A percentile compares a stretch with the other conserved stretches of the same genome.
Conservation (phyloP, 805 yeast genomes). For the Yarrowia osloensis region DNA sequence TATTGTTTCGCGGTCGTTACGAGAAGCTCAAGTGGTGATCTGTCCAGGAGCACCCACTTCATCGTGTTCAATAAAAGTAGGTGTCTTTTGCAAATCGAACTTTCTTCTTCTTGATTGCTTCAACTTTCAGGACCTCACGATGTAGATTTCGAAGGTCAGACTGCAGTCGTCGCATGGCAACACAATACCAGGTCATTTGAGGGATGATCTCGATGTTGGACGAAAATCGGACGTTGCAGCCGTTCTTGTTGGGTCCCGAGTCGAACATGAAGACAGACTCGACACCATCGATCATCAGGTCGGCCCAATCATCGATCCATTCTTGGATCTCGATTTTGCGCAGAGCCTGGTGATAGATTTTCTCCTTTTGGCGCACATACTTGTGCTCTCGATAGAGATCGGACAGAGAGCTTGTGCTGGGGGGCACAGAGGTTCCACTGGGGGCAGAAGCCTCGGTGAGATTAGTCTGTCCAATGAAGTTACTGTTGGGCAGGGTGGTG, state of each 20-base stretch:
- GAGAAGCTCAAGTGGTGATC: too few relatives aligned
- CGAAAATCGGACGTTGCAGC: slow-evolving; percentile 21
- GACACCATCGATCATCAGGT: slow-evolving; percentile 2
- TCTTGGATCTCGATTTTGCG: slow-evolving; percentile 13
- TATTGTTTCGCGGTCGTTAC: too few relatives aligned
- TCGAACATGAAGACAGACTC: background rate
- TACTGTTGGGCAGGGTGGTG: slow-evolving; percentile 20
- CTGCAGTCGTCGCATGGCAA: background rate
- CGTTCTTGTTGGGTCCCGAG: slow-evolving; percentile 6
- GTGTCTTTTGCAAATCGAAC: slow-evolving; percentile 12
- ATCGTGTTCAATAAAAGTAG: background rate
- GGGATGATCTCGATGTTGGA: background rate
- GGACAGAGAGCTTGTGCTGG: background rate
- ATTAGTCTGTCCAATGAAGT: slow-evolving; percentile 1
- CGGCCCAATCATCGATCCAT: slow-evolving; percentile 25
- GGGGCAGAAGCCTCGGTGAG: background rate
- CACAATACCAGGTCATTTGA: background rate
- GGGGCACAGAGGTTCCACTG: slow-evolving; percentile 3
- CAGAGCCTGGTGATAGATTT: background rate
- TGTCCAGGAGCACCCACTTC: too few relatives aligned
- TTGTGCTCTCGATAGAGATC: slow-evolving; percentile 13
- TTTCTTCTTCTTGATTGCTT: slow-evolving; percentile 4
- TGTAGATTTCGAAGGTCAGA: background rate
- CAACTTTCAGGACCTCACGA: background rate
- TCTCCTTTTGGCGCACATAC: background rate